These are phyloP conservation scores for Penicillium canescens DNA, from an alignment of 495 filamentous ascomycete genomes.

Conservation along the genomic window DNA sequence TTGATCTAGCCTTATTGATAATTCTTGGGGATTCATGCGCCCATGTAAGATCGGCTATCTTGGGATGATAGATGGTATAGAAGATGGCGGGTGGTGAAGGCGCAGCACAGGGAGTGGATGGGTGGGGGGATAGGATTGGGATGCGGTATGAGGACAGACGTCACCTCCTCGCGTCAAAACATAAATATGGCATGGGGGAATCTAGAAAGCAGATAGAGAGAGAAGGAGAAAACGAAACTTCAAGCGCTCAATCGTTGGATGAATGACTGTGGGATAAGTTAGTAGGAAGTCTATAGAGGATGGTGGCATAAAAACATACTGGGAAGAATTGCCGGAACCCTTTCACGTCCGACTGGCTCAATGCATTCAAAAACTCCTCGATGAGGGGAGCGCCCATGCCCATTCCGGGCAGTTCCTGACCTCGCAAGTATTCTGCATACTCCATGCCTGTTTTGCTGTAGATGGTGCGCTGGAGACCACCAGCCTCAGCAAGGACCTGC, in stretches of 20 bases:
- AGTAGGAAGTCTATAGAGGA: not conserved
- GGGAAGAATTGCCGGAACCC: conserved; percentile 58
- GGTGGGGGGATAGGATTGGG: not conserved
- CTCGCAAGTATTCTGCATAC: conserved; percentile 57
- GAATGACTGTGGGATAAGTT: conserved; percentile 34
- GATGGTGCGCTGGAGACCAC: conserved; percentile 79
- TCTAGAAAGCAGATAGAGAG: conserved; percentile 38
- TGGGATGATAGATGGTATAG: conserved; percentile 7
- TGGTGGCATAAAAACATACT: conserved; percentile 27
- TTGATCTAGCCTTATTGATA: conserved; percentile 2
- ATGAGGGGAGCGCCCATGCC: conserved; percentile 52
- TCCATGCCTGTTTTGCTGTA: conserved; percentile 77
- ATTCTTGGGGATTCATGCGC: not conserved
- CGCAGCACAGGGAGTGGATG: conserved; percentile 5
- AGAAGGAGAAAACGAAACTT: conserved; percentile 25
- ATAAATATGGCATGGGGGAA: conserved; percentile 40
- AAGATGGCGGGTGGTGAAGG: not conserved
- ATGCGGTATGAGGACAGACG: conserved; percentile 15
- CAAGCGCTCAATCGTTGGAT: conserved; percentile 52
- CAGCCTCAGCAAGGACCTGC: conserved; percentile 82
- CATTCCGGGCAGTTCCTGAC: conserved; percentile 52
- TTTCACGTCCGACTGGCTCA: conserved; percentile 52
- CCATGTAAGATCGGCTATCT: not conserved
- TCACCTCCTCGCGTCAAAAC: conserved; percentile 27
- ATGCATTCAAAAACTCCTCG: conserved; percentile 55